These are phyloP conservation scores for Bryoerythrophyllum caledonicum DNA, from an alignment of 225 moss, liverwort and hornwort genomes.

Conservation along the genomic window DNA sequence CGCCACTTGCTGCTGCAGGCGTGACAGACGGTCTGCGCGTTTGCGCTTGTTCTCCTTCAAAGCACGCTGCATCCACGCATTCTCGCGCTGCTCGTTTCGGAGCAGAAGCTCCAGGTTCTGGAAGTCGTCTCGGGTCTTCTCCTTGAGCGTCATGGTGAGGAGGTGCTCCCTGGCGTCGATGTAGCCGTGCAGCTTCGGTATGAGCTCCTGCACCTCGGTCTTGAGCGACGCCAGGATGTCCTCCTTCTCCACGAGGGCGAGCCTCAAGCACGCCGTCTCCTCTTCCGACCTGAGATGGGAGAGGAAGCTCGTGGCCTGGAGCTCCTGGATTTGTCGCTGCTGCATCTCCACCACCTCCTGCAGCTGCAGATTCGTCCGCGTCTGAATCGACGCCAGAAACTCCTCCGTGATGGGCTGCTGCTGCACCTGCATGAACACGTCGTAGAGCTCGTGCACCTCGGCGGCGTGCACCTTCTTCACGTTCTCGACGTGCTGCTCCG, in stretches of 20 bases:
- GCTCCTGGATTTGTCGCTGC: constrained; percentile 39
- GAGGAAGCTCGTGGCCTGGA: constrained; percentile 19
- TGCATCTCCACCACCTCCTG: constrained; percentile 30
- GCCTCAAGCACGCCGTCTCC: constrained; percentile 18
- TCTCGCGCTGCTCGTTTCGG: constrained; percentile 53
- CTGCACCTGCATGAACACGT: constrained; percentile 29
- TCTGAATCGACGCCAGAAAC: constrained; percentile 26
- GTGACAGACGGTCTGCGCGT: constrained; percentile 39
- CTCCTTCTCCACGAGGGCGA: constrained; percentile 33
- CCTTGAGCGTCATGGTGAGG: constrained; percentile 37
- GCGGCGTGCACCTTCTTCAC: constrained; percentile 23
- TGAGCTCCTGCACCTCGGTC: constrained; percentile 32
- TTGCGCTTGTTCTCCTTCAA: constrained; percentile 50
- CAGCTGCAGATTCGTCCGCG: constrained; percentile 26
- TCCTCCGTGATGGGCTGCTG: constrained; percentile 26
- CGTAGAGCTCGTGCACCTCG: constrained; percentile 35
- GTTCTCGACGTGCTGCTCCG: constrained; percentile 34
- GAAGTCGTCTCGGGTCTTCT: constrained; percentile 24
- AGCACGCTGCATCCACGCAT: constrained; percentile 43
- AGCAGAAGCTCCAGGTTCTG: constrained; percentile 36
- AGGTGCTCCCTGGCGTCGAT: constrained; percentile 44
- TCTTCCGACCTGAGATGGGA: constrained; percentile 31
- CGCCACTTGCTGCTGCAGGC: constrained; percentile 34
- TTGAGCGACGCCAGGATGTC: constrained; percentile 24
- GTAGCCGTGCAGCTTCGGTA: constrained; percentile 42